These are phyloP conservation scores for Trichoderma breve DNA, from an alignment of 2,329 filamentous ascomycete species.

Conservation along the genomic window DNA sequence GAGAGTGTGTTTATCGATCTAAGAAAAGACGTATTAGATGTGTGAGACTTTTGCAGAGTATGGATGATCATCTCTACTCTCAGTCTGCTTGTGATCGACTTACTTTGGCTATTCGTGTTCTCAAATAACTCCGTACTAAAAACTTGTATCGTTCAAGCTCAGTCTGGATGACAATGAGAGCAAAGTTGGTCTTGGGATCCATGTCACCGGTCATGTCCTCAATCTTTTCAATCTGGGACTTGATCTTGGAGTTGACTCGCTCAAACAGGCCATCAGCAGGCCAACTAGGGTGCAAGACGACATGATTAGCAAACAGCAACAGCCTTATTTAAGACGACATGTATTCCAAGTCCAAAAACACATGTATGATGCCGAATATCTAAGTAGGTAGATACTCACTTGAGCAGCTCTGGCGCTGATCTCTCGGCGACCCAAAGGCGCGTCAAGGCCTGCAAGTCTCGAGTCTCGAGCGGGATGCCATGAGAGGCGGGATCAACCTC, in stretches of 20 bases:
- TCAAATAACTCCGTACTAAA: constrained; percentile 76
- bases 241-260: constrained; percentile 71
- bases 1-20: constrained; percentile 76
- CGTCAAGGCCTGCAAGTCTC: constrained; percentile 85
- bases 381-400: constrained; percentile 49
- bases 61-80: neutral
- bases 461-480: constrained; percentile 55
- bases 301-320: neutral
- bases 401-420: constrained; percentile 82
- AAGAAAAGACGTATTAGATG: neutral
- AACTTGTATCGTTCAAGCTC: constrained; percentile 95
- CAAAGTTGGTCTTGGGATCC: constrained; percentile 89
- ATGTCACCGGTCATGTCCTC: constrained; percentile 78
- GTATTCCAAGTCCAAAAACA: neutral
- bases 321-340: neutral
- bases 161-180: constrained; percentile 91
- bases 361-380: neutral
- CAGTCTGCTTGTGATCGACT: constrained; percentile 7
- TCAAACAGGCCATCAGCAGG: constrained; percentile 73
- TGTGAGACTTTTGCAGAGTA: neutral
- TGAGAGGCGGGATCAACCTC: constrained; percentile 64
- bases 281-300: constrained; percentile 45
- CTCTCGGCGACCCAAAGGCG: constrained; percentile 92
- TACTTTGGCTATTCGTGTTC: constrained; percentile 86
- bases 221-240: constrained; percentile 66